Percentiles rank a stretch among this genome's conserved stretches.
phyloP scores from a whole-genome alignment of 768 basidiomycete genomes.

The Mycena latifolia region DNA sequence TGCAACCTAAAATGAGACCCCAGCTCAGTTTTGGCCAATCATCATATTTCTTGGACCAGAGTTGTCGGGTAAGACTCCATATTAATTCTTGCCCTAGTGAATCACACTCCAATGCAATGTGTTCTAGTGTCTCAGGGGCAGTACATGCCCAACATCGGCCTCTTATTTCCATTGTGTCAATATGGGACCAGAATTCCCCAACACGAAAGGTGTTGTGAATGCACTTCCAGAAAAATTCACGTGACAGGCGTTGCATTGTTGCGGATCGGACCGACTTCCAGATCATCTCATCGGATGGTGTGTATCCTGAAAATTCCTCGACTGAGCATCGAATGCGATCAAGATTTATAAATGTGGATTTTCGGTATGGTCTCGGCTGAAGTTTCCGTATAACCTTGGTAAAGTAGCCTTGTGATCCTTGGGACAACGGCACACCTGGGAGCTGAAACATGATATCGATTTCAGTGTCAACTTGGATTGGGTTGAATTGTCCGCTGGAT shows the following conservation, averaged over 20 bases:
- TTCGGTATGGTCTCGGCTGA: neutral
- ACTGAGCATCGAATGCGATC: slow-evolving; percentile 9
- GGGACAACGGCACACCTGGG: neutral
- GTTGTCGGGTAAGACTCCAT: slow-evolving; percentile 3
- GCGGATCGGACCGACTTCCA: slow-evolving; percentile 13
- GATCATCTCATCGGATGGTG: slow-evolving; percentile 4
- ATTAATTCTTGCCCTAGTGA: neutral
- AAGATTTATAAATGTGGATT: too few relatives aligned
- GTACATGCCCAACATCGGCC: too few relatives aligned
- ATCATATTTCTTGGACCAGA: neutral
- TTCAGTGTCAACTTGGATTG: neutral
- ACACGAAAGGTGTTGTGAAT: too few relatives aligned
- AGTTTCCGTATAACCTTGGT: neutral
- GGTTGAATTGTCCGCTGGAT: neutral
- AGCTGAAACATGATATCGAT: slow-evolving; percentile 2
- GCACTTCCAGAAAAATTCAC: slow-evolving; percentile 19
- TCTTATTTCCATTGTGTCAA: neutral
- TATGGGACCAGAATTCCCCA: too few relatives aligned
- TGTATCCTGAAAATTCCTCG: neutral
- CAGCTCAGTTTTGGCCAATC: neutral
- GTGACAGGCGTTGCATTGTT: neutral
- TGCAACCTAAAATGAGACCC: neutral
- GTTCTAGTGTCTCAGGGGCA: too few relatives aligned
- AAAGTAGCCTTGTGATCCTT: slow-evolving; percentile 10
- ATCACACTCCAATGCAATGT: too few relatives aligned